Conservation (phyloP, 108 stramenopile species). For the Nitzschia palea region DNA sequence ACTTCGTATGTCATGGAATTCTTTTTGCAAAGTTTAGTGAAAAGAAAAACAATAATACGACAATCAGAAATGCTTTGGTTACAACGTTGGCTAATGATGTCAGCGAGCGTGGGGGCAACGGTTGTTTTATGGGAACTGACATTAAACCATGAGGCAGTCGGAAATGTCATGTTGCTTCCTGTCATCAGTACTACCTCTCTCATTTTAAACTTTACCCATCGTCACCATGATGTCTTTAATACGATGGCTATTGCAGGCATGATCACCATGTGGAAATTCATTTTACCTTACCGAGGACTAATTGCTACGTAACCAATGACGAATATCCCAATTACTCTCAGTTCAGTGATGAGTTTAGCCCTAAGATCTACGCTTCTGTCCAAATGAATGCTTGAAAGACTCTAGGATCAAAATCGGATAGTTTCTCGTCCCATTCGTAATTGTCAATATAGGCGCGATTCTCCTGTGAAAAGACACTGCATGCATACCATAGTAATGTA, state of each 20-base stretch:
- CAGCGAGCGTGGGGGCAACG: slow-evolving; percentile 41
- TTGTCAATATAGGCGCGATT: slow-evolving; percentile 73
- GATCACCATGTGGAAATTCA: too few relatives aligned
- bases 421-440: slow-evolving; percentile 77
- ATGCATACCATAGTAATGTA: slow-evolving; percentile 74
- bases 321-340: too few relatives aligned
- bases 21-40: slow-evolving; percentile 82
- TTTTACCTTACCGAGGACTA: too few relatives aligned
- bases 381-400: slow-evolving; percentile 91
- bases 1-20: slow-evolving; percentile 86
- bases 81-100: slow-evolving; percentile 59
- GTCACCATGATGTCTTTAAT: slow-evolving; percentile 60
- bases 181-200: slow-evolving; percentile 34
- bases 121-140: not conserved
- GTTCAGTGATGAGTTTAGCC: too few relatives aligned
- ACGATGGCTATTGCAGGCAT: slow-evolving; percentile 27
- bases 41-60: slow-evolving; percentile 42
- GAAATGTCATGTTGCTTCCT: not conserved
- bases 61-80: slow-evolving; percentile 56
- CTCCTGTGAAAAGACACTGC: slow-evolving; percentile 63
- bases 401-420: slow-evolving; percentile 87
- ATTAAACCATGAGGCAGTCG: not conserved
- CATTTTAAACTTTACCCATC: slow-evolving; percentile 46
- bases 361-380: slow-evolving; percentile 30
- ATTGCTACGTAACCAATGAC: too few relatives aligned